Evolutionary conservation across 192 early-diverging fungal genomes (phyloP).

Genomic region (Entrophospora sp.): DNA sequence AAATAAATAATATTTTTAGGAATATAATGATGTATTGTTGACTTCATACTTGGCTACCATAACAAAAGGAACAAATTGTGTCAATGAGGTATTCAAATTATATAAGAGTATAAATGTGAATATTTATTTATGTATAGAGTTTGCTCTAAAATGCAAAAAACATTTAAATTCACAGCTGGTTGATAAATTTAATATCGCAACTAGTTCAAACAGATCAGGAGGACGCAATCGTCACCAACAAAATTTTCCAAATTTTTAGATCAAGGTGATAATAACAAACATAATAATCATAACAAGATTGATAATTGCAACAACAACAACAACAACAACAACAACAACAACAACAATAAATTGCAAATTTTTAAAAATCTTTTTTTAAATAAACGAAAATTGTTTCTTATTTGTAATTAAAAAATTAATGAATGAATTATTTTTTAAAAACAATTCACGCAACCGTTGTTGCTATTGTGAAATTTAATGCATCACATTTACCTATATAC

Average conservation of each 20-base stretch:
- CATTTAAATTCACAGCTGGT: constrained; percentile 5
- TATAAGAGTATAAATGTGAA: not conserved
- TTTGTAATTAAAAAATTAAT: no score
- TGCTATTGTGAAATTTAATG: no score
- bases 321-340: no score
- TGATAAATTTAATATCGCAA: constrained; percentile 19
- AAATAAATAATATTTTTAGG: constrained; percentile 33
- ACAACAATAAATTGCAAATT: no score
- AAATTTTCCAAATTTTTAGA: constrained; percentile 5
- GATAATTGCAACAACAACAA: no score
- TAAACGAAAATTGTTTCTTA: no score
- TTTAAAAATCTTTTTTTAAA: no score
- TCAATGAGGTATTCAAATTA: constrained; percentile 62
- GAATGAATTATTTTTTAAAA: no score
- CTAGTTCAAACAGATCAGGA: not conserved
- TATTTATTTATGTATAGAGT: not conserved
- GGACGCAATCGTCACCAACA: constrained; percentile 2
- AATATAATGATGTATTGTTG: constrained; percentile 75
- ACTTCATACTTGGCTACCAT: constrained; percentile 66
- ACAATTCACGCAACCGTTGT: no score
- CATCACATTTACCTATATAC: no score
- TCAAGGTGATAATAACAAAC: no score
- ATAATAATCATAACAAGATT: no score
- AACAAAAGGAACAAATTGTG: constrained; percentile 60
- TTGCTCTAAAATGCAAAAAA: not conserved